These are phyloP conservation scores for Porcisia deanei DNA, from an alignment of 208 protist species.

Conservation along the genomic window DNA sequence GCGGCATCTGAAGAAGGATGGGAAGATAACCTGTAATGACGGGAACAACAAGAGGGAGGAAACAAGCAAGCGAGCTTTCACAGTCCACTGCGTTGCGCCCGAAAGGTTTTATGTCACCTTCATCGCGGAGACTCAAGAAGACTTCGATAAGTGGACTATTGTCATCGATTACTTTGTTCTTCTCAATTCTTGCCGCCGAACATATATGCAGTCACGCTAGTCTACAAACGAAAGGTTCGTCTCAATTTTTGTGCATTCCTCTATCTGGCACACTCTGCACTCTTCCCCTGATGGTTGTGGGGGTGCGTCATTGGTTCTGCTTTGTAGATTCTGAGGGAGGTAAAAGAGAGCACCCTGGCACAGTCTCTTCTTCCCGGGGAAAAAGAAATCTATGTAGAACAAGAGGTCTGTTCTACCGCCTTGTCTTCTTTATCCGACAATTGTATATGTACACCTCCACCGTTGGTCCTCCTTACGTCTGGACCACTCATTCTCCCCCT, in stretches of 20 bases:
- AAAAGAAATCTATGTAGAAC: not conserved
- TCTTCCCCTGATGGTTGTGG: not conserved
- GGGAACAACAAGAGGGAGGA: conserved; percentile 26
- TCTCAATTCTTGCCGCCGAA: conserved; percentile 26
- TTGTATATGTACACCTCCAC: not conserved
- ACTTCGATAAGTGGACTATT: conserved; percentile 38
- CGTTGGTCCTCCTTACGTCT: not conserved
- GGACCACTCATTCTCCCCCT: not conserved
- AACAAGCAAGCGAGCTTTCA: conserved; percentile 38
- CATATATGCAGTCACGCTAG: conserved; percentile 20
- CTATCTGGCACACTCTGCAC: not conserved
- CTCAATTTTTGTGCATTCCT: not conserved
- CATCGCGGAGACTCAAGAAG: conserved; percentile 39
- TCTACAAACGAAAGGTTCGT: not conserved
- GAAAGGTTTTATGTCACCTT: conserved; percentile 62
- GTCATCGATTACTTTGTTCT: conserved; percentile 53
- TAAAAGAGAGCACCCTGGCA: not conserved
- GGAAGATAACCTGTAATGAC: conserved; percentile 31
- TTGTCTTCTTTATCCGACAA: not conserved
- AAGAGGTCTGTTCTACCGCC: too few species aligned
- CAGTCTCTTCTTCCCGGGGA: not conserved
- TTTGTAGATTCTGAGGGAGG: not conserved
- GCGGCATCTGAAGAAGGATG: conserved; percentile 20
- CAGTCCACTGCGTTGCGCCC: conserved; percentile 48
- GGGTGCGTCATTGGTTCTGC: not conserved